phyloP scores from a whole-genome alignment of 352 stramenopile genomes.

The Phytophthora litchii region DNA sequence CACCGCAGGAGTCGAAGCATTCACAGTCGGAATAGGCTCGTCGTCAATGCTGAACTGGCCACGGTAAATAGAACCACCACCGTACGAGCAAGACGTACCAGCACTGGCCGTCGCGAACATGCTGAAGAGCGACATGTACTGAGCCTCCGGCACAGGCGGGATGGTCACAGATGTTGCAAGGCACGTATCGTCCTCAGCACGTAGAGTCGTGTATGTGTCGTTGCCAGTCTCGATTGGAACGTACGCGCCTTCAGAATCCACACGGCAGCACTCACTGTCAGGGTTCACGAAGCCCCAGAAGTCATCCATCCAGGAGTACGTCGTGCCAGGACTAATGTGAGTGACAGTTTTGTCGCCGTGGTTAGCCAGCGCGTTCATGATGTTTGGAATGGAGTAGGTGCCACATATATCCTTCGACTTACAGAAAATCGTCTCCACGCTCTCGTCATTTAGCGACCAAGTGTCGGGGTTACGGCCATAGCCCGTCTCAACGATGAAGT shows the following conservation, averaged over 20 bases:
- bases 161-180: slow-evolving; percentile 39
- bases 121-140: slow-evolving; percentile 78
- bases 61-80: slow-evolving; percentile 71
- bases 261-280: slow-evolving; percentile 64
- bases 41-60: slow-evolving; percentile 69
- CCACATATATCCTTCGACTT: slow-evolving; percentile 66
- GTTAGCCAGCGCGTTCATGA: slow-evolving; percentile 63
- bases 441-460: slow-evolving; percentile 54
- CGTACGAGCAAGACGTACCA: slow-evolving; percentile 63
- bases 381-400: slow-evolving; percentile 59
- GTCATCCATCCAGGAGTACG: slow-evolving; percentile 76
- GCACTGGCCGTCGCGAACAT: slow-evolving; percentile 75
- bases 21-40: slow-evolving; percentile 57
- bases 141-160: slow-evolving; percentile 50
- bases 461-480: slow-evolving; percentile 53
- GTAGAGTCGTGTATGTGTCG: slow-evolving; percentile 48
- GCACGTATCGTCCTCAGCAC: slow-evolving; percentile 43
- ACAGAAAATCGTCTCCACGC: slow-evolving; percentile 54
- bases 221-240: slow-evolving; percentile 54
- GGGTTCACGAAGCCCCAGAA: slow-evolving; percentile 70
- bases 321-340: slow-evolving; percentile 60
- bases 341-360: slow-evolving; percentile 45
- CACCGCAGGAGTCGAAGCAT: slow-evolving; percentile 43
- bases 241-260: slow-evolving; percentile 50
- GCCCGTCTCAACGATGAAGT: slow-evolving; percentile 67